These are phyloP conservation scores for Discostella pseudostelligera DNA, from an alignment of 108 stramenopile species.

Conservation along the genomic window DNA sequence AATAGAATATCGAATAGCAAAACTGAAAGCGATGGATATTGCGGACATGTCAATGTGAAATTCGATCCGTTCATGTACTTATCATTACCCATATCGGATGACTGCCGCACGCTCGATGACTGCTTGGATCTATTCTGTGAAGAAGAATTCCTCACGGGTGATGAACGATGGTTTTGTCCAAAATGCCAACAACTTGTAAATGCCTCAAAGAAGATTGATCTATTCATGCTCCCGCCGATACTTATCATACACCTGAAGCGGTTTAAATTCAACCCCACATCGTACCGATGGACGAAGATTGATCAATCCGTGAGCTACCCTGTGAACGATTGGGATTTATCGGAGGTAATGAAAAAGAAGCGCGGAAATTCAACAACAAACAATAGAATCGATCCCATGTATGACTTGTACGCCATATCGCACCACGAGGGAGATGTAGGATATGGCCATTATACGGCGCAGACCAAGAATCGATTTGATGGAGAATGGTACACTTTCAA, in stretches of 20 bases:
- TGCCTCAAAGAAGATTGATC: constrained; percentile 82
- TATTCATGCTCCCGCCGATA: constrained; percentile 92
- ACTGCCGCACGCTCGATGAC: constrained; percentile 54
- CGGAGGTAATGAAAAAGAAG: constrained; percentile 39
- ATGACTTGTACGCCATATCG: constrained; percentile 95
- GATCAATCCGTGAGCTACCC: constrained; percentile 60
- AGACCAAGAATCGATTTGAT: constrained; percentile 80
- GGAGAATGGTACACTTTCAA: constrained; percentile 83
- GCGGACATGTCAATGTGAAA: constrained; percentile 69
- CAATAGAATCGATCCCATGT: constrained; percentile 54
- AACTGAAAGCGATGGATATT: constrained; percentile 34
- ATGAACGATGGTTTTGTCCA: constrained; percentile 80
- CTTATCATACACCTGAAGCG: constrained; percentile 95
- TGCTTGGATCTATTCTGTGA: constrained; percentile 74
- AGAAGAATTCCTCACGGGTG: constrained; percentile 71
- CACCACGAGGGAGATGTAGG: constrained; percentile 88
- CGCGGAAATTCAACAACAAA: constrained; percentile 39
- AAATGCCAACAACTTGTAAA: constrained; percentile 80
- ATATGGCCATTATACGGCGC: constrained; percentile 95
- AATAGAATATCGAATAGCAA: constrained; percentile 8
- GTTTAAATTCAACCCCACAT: constrained; percentile 69
- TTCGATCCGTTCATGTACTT: constrained; percentile 97
- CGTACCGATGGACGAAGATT: constrained; percentile 68
- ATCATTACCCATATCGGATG: constrained; percentile 73
- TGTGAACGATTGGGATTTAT: constrained; percentile 65